Percentiles rank a stretch among this genome's conserved stretches.
Evolutionary conservation across 2,329 filamentous ascomycete species (phyloP).

Genomic region (Phyllosticta citriasiana): DNA sequence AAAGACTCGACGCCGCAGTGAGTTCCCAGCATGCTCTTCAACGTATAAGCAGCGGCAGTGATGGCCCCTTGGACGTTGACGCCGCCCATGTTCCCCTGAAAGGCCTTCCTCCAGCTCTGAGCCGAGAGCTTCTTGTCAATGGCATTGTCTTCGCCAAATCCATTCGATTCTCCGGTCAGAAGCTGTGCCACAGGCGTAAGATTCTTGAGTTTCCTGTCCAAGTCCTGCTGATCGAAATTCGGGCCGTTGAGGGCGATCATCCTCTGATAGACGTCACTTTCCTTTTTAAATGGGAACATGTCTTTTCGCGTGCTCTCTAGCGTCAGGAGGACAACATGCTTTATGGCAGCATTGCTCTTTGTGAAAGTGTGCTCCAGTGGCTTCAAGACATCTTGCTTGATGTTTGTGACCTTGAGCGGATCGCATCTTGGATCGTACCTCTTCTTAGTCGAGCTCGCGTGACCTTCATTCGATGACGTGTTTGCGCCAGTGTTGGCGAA

Average conservation of each 20-base stretch:
- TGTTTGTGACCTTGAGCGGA: slow-evolving; percentile 29
- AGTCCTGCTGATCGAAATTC: slow-evolving; percentile 19
- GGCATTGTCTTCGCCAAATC: slow-evolving; percentile 16
- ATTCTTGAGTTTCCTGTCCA: slow-evolving; percentile 19
- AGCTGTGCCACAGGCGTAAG: slow-evolving; percentile 25
- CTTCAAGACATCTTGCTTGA: slow-evolving; percentile 22
- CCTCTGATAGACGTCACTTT: slow-evolving; percentile 23
- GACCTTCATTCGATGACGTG: neutral
- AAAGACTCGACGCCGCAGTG: slow-evolving; percentile 32
- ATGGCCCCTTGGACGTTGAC: slow-evolving; percentile 22
- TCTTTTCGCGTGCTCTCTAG: slow-evolving; percentile 34
- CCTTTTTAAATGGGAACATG: slow-evolving; percentile 29
- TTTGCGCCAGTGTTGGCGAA: neutral
- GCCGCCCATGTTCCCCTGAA: slow-evolving; percentile 16
- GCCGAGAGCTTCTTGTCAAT: neutral
- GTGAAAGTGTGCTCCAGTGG: slow-evolving; percentile 21
- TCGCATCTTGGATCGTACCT: slow-evolving; percentile 26
- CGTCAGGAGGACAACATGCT: slow-evolving; percentile 29
- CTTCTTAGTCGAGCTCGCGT: neutral
- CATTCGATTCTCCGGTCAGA: slow-evolving; percentile 27
- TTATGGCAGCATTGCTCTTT: slow-evolving; percentile 23
- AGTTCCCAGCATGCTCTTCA: slow-evolving; percentile 30
- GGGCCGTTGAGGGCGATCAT: slow-evolving; percentile 15
- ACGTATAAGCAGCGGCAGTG: slow-evolving; percentile 29
- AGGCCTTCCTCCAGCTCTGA: slow-evolving; percentile 1